Conservation (phyloP, 2,329 filamentous ascomycete species). For the Ophiostoma australiae region DNA sequence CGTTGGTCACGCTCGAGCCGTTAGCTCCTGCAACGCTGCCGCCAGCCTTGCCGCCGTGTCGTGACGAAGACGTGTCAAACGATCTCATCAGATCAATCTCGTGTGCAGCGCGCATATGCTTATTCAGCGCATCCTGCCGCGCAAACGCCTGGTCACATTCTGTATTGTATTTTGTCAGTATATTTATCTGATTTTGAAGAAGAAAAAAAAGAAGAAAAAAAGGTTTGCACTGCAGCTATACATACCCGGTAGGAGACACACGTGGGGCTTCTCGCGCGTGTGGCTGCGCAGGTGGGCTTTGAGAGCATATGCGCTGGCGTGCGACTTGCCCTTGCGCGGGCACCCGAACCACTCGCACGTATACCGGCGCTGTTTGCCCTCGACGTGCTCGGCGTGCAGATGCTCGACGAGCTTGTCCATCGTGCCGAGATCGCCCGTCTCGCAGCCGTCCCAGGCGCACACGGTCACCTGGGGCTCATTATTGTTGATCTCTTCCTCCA, state of each 20-base stretch:
- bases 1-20: slow-evolving; percentile 3
- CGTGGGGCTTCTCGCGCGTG: slow-evolving; percentile 96
- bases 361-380: slow-evolving; percentile 89
- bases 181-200: too few relatives aligned
- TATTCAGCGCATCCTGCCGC: slow-evolving; percentile 87
- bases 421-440: slow-evolving; percentile 64
- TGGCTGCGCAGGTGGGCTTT: slow-evolving; percentile 98
- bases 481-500: slow-evolving; percentile 74
- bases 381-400: slow-evolving; percentile 90
- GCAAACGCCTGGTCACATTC: slow-evolving; percentile 98
- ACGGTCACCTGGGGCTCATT: slow-evolving; percentile 71
- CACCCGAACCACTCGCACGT: slow-evolving; percentile 98
- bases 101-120: slow-evolving; percentile 98
- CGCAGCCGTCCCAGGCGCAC: slow-evolving; percentile 74
- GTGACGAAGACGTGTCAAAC: slow-evolving; percentile 67
- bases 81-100: slow-evolving; percentile 91
- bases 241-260: slow-evolving; percentile 87
- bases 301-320: slow-evolving; percentile 91
- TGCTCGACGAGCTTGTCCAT: slow-evolving; percentile 80
- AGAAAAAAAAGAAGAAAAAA: too few relatives aligned
- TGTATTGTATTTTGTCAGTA: slow-evolving; percentile 39
- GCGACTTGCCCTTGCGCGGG: slow-evolving; percentile 77
- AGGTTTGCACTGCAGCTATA: too few relatives aligned
- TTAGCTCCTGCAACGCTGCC: not conserved
- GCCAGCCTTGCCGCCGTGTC: slow-evolving; percentile 39